Evolutionary conservation across 768 basidiomycete genomes (phyloP), one percentile per base, ranked within the genome.

Genomic region (Boletus sp.): DNA sequence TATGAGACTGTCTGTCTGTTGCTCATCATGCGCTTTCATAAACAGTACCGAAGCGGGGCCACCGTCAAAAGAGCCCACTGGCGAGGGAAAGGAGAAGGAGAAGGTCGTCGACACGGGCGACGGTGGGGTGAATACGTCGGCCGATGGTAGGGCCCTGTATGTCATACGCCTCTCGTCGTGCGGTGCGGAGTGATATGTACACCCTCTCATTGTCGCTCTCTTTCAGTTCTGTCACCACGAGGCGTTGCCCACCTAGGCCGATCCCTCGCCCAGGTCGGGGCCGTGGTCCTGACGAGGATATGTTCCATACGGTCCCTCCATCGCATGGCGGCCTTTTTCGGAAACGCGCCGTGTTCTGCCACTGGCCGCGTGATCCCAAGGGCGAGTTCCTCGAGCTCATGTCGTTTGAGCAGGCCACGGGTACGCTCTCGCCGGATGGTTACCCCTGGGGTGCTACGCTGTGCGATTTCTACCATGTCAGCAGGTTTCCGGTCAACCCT

Each of bases 361-460:
- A 2, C 2, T 70, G 70, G 70, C 66, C 68, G 1, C 68, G 70
- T 29, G 48, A 59, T 29, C 61, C 61, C 0, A 45, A 59, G 0
- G 68, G 70, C 1, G 46, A 51, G 10, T 6, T 1, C 4, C 27
- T 71, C n/a, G n/a, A n/a, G n/a, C n/a, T n/a, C 14, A 1, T 21
- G 2, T 40, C 37, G 2, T 32, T 4, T 9, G 19, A 32, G 5
- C 23, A 34, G 1, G 5, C 15, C 14, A 41, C 3, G 4, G 70
- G 69, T 1, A 71, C 48, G 39, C 7, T 54, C 5, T 61, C 63
- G 2, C 62, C 59, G 0, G 66, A 66, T 11, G 62, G 61, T 0
- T 58, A 58, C 37, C 43, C 54, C 8, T 71, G 70, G 70, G 69
- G 57, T 4, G 67, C 57, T 0, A 70, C 69, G 8, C 47, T 71